Evolutionary conservation across 768 basidiomycete genomes (phyloP).

Genomic region (Cantharellus anzutake): DNA sequence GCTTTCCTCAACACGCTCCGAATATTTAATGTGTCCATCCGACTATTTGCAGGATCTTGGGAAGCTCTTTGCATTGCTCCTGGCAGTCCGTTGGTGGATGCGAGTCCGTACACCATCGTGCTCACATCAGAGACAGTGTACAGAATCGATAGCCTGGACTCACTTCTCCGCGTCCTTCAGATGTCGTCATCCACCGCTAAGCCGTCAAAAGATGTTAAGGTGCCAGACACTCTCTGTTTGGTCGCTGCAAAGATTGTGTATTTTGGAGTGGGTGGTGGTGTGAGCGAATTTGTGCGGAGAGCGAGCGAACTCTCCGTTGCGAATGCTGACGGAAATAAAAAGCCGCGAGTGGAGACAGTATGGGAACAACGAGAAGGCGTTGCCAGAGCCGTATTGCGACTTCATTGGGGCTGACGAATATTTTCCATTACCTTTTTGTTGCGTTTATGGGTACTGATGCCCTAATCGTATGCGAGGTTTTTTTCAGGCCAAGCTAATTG

Average conservation of each 20-base stretch:
- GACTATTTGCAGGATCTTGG: slow-evolving; percentile 79
- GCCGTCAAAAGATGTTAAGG: neutral
- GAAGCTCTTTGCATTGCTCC: slow-evolving; percentile 22
- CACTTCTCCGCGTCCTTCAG: slow-evolving; percentile 27
- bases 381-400: slow-evolving; percentile 2
- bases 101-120: slow-evolving; percentile 42
- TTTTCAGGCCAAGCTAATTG: too few relatives aligned
- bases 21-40: slow-evolving; percentile 34
- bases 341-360: slow-evolving; percentile 34
- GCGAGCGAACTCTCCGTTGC: slow-evolving; percentile 22
- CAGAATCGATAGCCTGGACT: slow-evolving; percentile 36
- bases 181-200: neutral
- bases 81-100: slow-evolving; percentile 1
- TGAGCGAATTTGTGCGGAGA: slow-evolving; percentile 43
- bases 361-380: slow-evolving; percentile 28
- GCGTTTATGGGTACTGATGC: too few relatives aligned
- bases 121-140: slow-evolving; percentile 93
- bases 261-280: slow-evolving; percentile 87
- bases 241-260: slow-evolving; percentile 86
- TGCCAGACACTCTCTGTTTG: slow-evolving; percentile 26
- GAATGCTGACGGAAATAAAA: slow-evolving; percentile 10
- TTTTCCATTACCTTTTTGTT: too few relatives aligned
- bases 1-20: slow-evolving; percentile 46
- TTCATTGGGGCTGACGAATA: neutral
- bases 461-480: too few relatives aligned